These are phyloP conservation scores for Chrysosporium queenslandicum DNA, from an alignment of 2,329 filamentous ascomycete genomes.

Conservation along the genomic window DNA sequence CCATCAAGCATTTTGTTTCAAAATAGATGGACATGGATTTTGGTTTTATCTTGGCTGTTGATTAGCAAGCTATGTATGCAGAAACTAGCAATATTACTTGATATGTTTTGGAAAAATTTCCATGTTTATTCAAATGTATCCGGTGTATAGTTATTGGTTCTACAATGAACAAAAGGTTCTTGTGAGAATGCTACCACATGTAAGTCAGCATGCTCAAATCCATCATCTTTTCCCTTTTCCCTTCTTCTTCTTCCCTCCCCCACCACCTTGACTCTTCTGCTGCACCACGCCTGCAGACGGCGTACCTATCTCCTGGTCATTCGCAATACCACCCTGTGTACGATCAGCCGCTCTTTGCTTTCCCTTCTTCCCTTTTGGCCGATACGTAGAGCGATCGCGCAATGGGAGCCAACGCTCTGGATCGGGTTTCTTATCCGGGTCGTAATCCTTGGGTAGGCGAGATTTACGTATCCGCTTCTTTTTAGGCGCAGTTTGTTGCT, in stretches of 20 bases:
- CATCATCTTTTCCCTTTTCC: slow-evolving; percentile 41
- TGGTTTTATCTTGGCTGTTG: no score
- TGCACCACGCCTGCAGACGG: slow-evolving; percentile 24
- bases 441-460: slow-evolving; percentile 43
- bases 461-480: slow-evolving; percentile 39
- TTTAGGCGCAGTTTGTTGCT: slow-evolving; percentile 24
- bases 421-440: slow-evolving; percentile 69
- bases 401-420: slow-evolving; percentile 89
- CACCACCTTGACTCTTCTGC: slow-evolving; percentile 24
- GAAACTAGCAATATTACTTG: no score
- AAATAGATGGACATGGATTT: no score
- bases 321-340: slow-evolving; percentile 76
- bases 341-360: slow-evolving; percentile 68
- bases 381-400: slow-evolving; percentile 76
- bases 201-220: no score
- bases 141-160: no score
- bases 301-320: slow-evolving; percentile 51
- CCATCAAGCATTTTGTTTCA: no score
- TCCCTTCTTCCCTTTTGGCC: slow-evolving; percentile 84
- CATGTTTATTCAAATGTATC: no score
- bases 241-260: slow-evolving; percentile 42
- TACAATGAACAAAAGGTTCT: no score
- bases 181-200: no score
- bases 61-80: no score
- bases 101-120: no score